Evolutionary conservation across 768 basidiomycete genomes (phyloP).

Genomic region (Tubosaeta brunneosetosa): DNA sequence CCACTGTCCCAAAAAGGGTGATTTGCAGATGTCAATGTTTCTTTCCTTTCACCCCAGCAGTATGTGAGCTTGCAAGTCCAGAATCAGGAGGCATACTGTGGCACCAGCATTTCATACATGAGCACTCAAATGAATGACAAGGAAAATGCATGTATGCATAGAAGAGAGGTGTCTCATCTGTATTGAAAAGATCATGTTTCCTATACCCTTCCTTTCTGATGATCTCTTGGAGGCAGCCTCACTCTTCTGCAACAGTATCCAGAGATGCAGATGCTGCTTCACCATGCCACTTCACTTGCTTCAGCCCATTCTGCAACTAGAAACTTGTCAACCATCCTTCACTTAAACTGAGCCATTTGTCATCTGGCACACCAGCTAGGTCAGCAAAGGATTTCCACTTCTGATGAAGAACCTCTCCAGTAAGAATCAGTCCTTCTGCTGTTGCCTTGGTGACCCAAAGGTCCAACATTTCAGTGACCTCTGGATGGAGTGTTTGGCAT

Average conservation of each 20-base stretch:
- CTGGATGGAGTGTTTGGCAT: not conserved
- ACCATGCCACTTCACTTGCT: slow-evolving; percentile 26
- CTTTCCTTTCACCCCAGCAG: not conserved
- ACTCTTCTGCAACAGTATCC: slow-evolving; percentile 22
- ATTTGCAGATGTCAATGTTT: not conserved
- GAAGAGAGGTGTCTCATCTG: slow-evolving; percentile 35
- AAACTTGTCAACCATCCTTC: slow-evolving; percentile 26
- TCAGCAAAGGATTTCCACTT: slow-evolving; percentile 9
- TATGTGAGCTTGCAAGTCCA: not conserved
- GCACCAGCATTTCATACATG: not conserved
- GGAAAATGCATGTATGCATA: slow-evolving; percentile 23
- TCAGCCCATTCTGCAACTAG: slow-evolving; percentile 1
- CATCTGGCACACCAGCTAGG: slow-evolving; percentile 25
- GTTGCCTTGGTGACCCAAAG: not conserved
- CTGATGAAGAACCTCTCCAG: slow-evolving; percentile 18
- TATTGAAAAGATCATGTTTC: slow-evolving; percentile 32
- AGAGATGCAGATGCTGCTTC: slow-evolving; percentile 29
- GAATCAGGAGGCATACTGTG: slow-evolving; percentile 1
- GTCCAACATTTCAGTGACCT: not conserved
- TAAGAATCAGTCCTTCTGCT: slow-evolving; percentile 18
- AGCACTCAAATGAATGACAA: not conserved
- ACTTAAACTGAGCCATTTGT: slow-evolving; percentile 32
- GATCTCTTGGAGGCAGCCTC: slow-evolving; percentile 21
- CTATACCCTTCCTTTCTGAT: slow-evolving; percentile 27
- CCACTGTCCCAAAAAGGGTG: too few relatives aligned